Conservation (phyloP, 2,329 filamentous ascomycete genomes). For the Gaeumannomyces sp. region DNA sequence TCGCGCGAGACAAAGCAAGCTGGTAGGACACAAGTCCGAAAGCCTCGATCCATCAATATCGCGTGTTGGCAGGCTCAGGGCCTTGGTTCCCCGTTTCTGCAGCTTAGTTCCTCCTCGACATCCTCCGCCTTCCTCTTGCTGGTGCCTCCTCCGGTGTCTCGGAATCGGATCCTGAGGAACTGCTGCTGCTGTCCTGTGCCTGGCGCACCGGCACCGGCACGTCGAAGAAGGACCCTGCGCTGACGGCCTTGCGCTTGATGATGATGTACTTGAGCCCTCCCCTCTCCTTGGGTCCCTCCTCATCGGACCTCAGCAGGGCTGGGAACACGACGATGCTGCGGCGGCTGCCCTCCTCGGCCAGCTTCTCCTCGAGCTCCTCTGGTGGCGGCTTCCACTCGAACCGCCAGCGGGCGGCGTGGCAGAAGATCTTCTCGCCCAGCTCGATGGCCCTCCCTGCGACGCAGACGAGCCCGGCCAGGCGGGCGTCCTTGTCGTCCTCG, state of each 20-base stretch:
- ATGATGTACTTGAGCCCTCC: conserved; percentile 7
- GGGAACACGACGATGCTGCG: conserved; percentile 9
- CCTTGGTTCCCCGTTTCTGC: background rate
- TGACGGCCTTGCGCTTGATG: conserved; percentile 11
- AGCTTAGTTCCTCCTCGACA: background rate
- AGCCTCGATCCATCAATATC: background rate
- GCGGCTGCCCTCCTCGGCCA: background rate
- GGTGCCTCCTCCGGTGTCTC: background rate
- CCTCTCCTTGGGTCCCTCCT: conserved; percentile 6
- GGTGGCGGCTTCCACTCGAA: conserved; percentile 10
- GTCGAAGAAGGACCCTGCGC: conserved; percentile 10
- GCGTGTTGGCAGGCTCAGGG: background rate
- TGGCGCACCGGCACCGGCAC: background rate
- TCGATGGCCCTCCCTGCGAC: conserved; percentile 8
- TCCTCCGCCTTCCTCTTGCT: background rate
- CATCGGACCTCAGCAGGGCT: conserved; percentile 8
- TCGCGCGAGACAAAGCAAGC: background rate
- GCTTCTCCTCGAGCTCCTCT: conserved; percentile 5
- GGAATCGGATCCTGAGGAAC: background rate
- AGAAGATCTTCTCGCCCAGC: conserved; percentile 11
- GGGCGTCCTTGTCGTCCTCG: conserved; percentile 3
- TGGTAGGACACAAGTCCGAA: background rate
- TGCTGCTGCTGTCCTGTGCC: background rate
- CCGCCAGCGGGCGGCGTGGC: conserved; percentile 8
- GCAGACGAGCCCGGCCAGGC: conserved; percentile 2